These are phyloP conservation scores for Ilex paraguariensis DNA, from an alignment of 305 asterid genomes.

Conservation along the genomic window DNA sequence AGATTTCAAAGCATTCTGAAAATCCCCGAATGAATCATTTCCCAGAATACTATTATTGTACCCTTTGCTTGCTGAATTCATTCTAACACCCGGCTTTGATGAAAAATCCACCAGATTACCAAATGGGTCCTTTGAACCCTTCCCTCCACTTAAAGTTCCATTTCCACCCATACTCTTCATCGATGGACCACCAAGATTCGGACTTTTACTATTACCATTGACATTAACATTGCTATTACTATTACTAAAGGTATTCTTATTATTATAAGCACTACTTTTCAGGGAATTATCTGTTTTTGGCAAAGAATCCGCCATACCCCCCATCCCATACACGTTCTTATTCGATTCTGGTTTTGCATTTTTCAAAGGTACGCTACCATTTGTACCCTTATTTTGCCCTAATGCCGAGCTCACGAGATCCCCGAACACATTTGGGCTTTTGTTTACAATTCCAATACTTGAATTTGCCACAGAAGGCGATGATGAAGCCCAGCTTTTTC, in stretches of 20 bases:
- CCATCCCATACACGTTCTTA: conserved; percentile 53
- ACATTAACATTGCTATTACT: conserved; percentile 36
- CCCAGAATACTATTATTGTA: conserved; percentile 32
- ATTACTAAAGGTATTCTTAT: conserved; percentile 32
- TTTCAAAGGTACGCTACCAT: conserved; percentile 58
- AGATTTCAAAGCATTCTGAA: conserved; percentile 49
- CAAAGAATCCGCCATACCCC: conserved; percentile 62
- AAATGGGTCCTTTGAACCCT: conserved; percentile 64
- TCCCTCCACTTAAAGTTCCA: conserved; percentile 41
- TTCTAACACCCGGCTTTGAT: conserved; percentile 37
- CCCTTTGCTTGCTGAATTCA: conserved; percentile 40
- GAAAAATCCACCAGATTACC: conserved; percentile 68
- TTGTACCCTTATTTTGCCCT: conserved; percentile 51
- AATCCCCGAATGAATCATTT: conserved; percentile 47
- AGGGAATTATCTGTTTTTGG: conserved; percentile 41
- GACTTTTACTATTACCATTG: conserved; percentile 30
- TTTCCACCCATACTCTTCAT: conserved; percentile 52
- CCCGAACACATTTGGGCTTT: conserved; percentile 81
- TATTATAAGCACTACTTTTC: conserved; percentile 26
- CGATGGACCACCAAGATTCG: conserved; percentile 50
- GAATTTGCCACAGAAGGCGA: conserved; percentile 25
- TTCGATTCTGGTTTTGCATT: conserved; percentile 36
- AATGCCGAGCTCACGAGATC: conserved; percentile 73
- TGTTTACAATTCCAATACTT: conserved; percentile 51
- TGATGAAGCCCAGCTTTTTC: conserved; percentile 77